These are phyloP conservation scores for Candida pseudoglaebosa DNA, from an alignment of 805 yeast genomes.

Conservation along the genomic window DNA sequence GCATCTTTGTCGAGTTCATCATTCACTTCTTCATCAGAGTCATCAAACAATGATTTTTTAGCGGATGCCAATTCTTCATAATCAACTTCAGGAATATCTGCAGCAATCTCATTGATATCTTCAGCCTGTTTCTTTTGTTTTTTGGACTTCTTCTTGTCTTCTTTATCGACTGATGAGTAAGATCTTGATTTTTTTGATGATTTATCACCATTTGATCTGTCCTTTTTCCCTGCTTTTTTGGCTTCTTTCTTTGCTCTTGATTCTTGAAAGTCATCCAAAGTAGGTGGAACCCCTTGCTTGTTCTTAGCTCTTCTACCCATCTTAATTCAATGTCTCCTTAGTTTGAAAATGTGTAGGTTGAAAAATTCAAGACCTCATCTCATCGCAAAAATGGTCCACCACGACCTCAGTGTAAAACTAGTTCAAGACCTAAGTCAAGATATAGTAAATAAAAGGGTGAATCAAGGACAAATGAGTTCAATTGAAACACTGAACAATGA, in stretches of 20 bases:
- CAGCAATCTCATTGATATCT: constrained; percentile 29
- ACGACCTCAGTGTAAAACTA: no score
- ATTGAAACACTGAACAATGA: neutral
- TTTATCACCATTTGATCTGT: constrained; percentile 17
- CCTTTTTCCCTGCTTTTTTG: constrained; percentile 32
- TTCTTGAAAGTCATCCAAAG: constrained; percentile 74
- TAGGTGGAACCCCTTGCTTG: constrained; percentile 90
- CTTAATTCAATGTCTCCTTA: neutral
- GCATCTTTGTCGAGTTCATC: constrained; percentile 24
- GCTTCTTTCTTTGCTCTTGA: constrained; percentile 38
- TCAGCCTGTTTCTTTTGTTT: constrained; percentile 16
- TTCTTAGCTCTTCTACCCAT: constrained; percentile 95
- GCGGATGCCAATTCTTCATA: constrained; percentile 61
- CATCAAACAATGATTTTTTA: constrained; percentile 74
- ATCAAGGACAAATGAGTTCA: neutral
- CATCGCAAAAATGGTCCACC: constrained; percentile 1
- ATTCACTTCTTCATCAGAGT: constrained; percentile 55
- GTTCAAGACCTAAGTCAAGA: no score
- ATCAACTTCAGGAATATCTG: constrained; percentile 58
- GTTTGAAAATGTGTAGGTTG: neutral
- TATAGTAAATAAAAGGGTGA: no score
- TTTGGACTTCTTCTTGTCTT: constrained; percentile 9
- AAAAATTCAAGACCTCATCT: constrained; percentile 1
- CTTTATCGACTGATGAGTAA: constrained; percentile 1
- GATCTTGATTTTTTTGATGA: constrained; percentile 3